These are phyloP conservation scores for Tanacetum coccineum DNA, from an alignment of 129 eudicot species.

Conservation along the genomic window DNA sequence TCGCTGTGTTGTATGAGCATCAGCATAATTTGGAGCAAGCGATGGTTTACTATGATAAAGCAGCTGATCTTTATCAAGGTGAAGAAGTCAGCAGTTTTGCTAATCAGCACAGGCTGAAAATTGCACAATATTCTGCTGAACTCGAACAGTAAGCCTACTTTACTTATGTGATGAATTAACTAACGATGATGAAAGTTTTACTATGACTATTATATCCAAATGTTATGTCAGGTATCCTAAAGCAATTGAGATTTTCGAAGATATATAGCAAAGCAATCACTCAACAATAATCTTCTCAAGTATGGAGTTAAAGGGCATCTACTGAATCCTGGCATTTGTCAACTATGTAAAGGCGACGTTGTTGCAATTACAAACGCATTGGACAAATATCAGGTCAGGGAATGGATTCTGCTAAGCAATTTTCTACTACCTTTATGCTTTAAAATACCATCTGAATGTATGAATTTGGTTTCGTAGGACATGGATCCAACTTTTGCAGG, in stretches of 20 bases:
- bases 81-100: constrained; percentile 56
- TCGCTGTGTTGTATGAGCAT: constrained; percentile 65
- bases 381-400: constrained; percentile 45
- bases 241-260: constrained; percentile 43
- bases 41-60: constrained; percentile 55
- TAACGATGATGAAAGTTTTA: not conserved
- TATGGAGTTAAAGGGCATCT: constrained; percentile 45
- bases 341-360: constrained; percentile 47
- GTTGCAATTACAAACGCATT: constrained; percentile 48
- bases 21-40: constrained; percentile 59
- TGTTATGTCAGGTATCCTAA: constrained; percentile 31
- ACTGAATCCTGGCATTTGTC: constrained; percentile 53
- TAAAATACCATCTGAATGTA: constrained; percentile 13
- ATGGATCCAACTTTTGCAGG: constrained; percentile 43
- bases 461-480: constrained; percentile 32
- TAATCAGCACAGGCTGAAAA: constrained; percentile 57
- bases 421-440: not conserved
- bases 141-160: constrained; percentile 26
- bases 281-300: constrained; percentile 38
- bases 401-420: not conserved
- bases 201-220: constrained; percentile 2
- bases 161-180: not conserved
- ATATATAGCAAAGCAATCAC: constrained; percentile 33
- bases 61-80: constrained; percentile 59
- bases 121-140: constrained; percentile 54